These are phyloP conservation scores for Cubamyces lactineus DNA, from an alignment of 768 basidiomycete species.

Conservation along the genomic window DNA sequence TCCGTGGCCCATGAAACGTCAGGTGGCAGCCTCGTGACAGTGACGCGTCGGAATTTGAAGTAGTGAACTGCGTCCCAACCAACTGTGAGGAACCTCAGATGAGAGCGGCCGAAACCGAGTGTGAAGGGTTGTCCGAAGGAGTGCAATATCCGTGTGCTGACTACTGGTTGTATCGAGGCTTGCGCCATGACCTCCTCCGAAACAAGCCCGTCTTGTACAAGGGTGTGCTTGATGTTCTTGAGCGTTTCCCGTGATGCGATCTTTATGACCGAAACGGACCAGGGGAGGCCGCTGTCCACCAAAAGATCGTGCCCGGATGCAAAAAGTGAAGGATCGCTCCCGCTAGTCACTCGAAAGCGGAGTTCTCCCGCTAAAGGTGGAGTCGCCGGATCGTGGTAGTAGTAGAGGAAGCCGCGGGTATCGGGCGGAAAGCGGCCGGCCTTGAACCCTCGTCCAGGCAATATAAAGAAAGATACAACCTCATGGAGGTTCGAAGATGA, in stretches of 20 bases:
- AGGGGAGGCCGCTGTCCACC: neutral
- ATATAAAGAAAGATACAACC: neutral
- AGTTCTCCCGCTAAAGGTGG: neutral
- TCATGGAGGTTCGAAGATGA: no score
- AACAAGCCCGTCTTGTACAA: neutral
- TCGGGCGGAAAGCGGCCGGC: neutral
- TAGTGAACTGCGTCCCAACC: no score
- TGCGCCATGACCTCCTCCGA: neutral
- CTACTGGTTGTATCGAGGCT: no score
- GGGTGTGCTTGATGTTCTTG: neutral
- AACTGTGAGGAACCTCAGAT: no score
- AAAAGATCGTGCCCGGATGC: neutral
- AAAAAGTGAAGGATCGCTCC: neutral
- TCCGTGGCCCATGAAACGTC: no score
- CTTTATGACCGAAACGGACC: neutral
- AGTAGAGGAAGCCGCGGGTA: constrained; percentile 1
- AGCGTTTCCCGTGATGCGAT: neutral
- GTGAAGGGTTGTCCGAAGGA: no score
- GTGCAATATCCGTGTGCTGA: no score
- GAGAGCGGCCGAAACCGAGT: no score
- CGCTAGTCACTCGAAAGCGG: constrained; percentile 2
- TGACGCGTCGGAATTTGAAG: no score
- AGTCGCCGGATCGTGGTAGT: neutral
- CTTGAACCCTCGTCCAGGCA: neutral
- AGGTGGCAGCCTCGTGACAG: no score